These are phyloP conservation scores for Populus hybrid DNA, from an alignment of 441 rosid species.

Conservation along the genomic window DNA sequence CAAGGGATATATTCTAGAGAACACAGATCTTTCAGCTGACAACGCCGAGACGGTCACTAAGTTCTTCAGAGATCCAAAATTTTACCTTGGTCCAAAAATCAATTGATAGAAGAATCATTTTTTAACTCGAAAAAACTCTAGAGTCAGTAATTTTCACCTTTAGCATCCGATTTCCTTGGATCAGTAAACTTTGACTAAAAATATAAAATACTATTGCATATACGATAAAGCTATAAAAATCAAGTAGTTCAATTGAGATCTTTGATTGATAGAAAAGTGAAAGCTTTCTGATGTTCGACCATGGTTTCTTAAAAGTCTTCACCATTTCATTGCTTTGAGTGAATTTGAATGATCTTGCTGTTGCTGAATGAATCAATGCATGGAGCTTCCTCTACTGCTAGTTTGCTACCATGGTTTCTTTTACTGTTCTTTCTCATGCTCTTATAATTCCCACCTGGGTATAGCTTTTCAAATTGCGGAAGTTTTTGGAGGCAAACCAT, in stretches of 20 bases:
- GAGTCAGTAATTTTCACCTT: neutral
- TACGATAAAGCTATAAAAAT: neutral
- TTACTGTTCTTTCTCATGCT: too few relatives aligned
- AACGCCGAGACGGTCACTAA: conserved; percentile 60
- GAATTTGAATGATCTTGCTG: neutral
- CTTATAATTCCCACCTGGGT: too few relatives aligned
- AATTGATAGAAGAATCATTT: conserved; percentile 24
- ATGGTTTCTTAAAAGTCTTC: neutral
- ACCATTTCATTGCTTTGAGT: neutral
- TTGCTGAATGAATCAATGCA: neutral
- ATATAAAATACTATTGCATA: too few relatives aligned
- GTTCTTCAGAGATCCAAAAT: conserved; percentile 76
- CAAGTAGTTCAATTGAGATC: neutral
- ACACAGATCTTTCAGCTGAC: conserved; percentile 77
- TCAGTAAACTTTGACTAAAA: too few relatives aligned
- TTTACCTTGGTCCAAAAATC: conserved; percentile 65
- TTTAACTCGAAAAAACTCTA: neutral
- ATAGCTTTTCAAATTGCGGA: neutral
- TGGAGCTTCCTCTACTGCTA: neutral
- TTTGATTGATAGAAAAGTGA: neutral
- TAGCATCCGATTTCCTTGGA: neutral
- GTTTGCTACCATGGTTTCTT: too few relatives aligned
- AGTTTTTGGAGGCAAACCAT: neutral
- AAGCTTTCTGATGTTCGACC: neutral
- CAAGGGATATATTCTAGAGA: conserved; percentile 61